A percentile compares a stretch with the other conserved stretches of the same genome.
These are phyloP conservation scores for Eucalyptus decipiens DNA, from an alignment of 345 rosid genomes.

Conservation along the genomic window DNA sequence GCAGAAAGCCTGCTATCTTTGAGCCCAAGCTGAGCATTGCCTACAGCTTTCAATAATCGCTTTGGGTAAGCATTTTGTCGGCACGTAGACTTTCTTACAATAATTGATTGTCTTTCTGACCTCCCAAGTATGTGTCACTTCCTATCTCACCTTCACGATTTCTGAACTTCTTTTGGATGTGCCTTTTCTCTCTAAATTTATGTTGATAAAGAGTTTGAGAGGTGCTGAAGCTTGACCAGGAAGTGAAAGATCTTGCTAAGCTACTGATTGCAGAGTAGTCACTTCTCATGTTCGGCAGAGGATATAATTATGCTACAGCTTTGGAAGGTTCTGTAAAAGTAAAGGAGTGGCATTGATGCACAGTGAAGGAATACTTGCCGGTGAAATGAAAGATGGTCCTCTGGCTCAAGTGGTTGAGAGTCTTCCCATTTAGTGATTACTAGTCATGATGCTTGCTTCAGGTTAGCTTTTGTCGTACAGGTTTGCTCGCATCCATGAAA, in stretches of 20 bases:
- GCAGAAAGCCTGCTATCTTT: not conserved
- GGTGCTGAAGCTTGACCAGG: constrained; percentile 75
- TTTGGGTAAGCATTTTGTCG: too few relatives aligned
- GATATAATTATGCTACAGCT: constrained; percentile 90
- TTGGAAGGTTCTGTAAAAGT: constrained; percentile 36
- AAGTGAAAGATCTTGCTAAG: constrained; percentile 79
- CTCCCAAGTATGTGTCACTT: constrained; percentile 47
- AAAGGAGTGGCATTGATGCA: constrained; percentile 27
- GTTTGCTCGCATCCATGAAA: not conserved
- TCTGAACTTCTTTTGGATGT: not conserved
- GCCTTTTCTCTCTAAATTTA: not conserved
- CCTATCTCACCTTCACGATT: not conserved
- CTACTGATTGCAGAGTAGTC: constrained; percentile 73
- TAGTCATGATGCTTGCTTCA: constrained; percentile 78
- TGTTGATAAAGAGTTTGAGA: constrained; percentile 3
- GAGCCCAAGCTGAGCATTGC: too few relatives aligned
- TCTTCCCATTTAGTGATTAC: constrained; percentile 77
- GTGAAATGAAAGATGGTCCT: constrained; percentile 97
- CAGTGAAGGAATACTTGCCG: constrained; percentile 86
- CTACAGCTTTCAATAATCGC: too few relatives aligned
- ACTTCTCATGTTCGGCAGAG: constrained; percentile 87
- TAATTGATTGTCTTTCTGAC: constrained; percentile 72
- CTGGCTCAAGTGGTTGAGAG: constrained; percentile 82
- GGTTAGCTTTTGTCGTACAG: constrained; percentile 11
- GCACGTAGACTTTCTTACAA: constrained; percentile 10